Base-by-base conservation (phyloP, 2,329 filamentous ascomycete species). In the Fusarium sp. region DNA sequence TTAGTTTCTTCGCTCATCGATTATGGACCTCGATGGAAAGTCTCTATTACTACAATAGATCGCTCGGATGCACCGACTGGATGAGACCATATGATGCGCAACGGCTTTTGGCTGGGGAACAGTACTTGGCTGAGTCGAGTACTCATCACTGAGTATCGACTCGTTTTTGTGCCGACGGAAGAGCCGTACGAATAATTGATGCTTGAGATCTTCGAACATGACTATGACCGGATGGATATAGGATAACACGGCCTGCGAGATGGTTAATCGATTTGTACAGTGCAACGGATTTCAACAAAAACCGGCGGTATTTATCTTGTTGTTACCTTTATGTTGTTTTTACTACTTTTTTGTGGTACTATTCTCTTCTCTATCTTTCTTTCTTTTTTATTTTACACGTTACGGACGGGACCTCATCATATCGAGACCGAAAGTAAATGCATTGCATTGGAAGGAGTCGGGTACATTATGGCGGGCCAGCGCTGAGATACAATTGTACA, bases 381-480 rank as follows among this genome's bases (percentile, higher is more conserved):
- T 41, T 51, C 18, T 51, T 46, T 57, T 49, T 56, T 31, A 54
- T 52, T 58, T 58, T 52, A 49, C 34, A 65, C 46, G 54, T 58
- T 31, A 65, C 62, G 39, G 52, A 66, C 61, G 67, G 59, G 41
- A 58, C 62, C 59, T 72, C 56, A 70, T 31, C 50, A 46, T 54
- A 59, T 39, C 56, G 57, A 57, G 67, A 58, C 69, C 70, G 69
- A 69, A 73, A 57, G 68, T 74, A 74, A 52, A 26, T 42, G 70
- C 73, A 75, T 75, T 71, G 73, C 73, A 75, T 75, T 59, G 69
- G 65, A 69, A 71, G 72, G 72, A 75, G 73, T 75, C 72, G 69
- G 71, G 72, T 72, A 67, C 46, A 59, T 65, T 65, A 65, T 51
- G 68, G 68, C 62, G 65, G 70, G 72, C 50, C 63, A 74, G 72